Percentiles rank a stretch among this genome's conserved stretches.
Evolutionary conservation across 495 filamentous ascomycete species (phyloP).

Genomic region (Umbilicaria muhlenbergii): DNA sequence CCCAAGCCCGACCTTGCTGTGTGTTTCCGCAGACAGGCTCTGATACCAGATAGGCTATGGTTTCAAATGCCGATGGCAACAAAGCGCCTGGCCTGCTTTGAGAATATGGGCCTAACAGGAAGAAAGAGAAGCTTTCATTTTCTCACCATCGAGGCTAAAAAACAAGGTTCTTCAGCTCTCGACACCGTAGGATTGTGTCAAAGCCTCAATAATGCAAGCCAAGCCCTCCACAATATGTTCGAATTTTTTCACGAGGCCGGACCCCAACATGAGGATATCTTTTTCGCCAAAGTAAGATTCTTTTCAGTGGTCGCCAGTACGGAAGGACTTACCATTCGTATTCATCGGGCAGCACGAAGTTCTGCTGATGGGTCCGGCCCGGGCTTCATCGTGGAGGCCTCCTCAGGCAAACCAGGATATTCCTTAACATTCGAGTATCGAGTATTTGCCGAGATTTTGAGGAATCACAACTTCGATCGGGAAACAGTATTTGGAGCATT

Average conservation of each 20-base stretch:
- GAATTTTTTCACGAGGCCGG: constrained; percentile 8
- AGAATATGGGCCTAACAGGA: background rate
- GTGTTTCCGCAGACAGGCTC: background rate
- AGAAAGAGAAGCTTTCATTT: constrained; percentile 1
- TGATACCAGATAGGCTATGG: background rate
- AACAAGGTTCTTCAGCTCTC: background rate
- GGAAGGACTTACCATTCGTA: background rate
- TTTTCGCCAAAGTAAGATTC: constrained; percentile 5
- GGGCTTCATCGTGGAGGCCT: background rate
- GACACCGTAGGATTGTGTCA: background rate
- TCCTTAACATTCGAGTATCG: background rate
- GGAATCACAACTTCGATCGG: background rate
- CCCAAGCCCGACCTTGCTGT: background rate
- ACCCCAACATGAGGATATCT: background rate
- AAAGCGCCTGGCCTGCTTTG: background rate
- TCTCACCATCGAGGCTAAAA: constrained; percentile 5
- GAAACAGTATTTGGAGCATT: background rate
- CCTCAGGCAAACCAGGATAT: background rate
- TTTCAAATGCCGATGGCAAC: background rate
- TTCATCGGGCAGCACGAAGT: background rate
- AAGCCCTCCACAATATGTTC: constrained; percentile 12
- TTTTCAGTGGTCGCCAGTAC: constrained; percentile 1
- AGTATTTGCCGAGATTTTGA: background rate
- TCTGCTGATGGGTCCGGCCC: background rate
- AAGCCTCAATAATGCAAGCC: constrained; percentile 8